Conservation (phyloP, 345 rosid species). For the Eucalyptus paniculata region DNA sequence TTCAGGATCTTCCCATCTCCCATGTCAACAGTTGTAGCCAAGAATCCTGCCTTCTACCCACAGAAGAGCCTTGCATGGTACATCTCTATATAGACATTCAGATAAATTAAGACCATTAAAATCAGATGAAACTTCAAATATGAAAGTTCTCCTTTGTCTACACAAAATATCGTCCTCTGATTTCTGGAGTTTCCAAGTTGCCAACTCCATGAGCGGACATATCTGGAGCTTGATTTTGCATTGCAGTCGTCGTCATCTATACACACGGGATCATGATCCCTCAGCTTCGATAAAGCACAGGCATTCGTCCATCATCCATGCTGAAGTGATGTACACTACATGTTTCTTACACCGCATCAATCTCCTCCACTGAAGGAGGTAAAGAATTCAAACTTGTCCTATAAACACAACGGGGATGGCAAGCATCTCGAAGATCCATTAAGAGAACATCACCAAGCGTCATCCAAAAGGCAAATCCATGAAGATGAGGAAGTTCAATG, state of each 20-base stretch:
- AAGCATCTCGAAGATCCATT: too few relatives aligned
- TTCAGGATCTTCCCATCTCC: conserved; percentile 59
- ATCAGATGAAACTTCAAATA: conserved; percentile 49
- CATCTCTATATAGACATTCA: conserved; percentile 69
- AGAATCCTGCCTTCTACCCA: conserved; percentile 73
- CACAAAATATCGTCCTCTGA: conserved; percentile 59
- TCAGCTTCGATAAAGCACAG: too few relatives aligned
- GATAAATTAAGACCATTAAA: conserved; percentile 38
- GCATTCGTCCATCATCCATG: too few relatives aligned
- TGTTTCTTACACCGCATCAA: too few relatives aligned
- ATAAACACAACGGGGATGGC: too few relatives aligned
- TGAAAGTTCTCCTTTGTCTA: conserved; percentile 81
- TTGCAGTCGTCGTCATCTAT: not conserved
- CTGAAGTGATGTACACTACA: too few relatives aligned
- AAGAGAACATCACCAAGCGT: too few relatives aligned
- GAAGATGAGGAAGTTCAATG: conserved; percentile 74
- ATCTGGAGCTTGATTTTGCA: conserved; percentile 37
- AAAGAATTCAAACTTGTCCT: too few relatives aligned
- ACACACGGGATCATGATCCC: too few relatives aligned
- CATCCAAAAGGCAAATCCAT: conserved; percentile 9
- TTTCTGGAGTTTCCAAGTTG: conserved; percentile 40
- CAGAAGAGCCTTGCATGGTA: conserved; percentile 66
- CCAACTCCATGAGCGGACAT: conserved; percentile 75
- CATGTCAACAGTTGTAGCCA: conserved; percentile 57
- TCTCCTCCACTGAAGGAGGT: too few relatives aligned